A percentile compares a stretch with the other conserved stretches of the same genome.
Conservation (phyloP, 2,329 filamentous ascomycete genomes). For the Trichophyton verrucosum region DNA sequence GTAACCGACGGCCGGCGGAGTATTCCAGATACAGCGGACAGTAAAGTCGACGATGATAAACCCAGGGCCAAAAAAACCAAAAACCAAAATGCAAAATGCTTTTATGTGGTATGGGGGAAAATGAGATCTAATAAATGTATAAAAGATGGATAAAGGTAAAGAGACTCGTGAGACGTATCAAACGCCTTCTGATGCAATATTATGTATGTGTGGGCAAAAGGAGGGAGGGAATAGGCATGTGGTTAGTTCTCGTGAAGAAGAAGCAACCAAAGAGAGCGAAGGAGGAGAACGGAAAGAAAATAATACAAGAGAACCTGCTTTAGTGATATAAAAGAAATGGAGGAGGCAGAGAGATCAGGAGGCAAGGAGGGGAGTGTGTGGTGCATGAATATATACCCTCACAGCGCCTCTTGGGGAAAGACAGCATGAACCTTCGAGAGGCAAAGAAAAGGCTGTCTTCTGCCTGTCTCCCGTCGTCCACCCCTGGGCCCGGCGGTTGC, state of each 20-base stretch:
- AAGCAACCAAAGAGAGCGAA: slow-evolving; percentile 3
- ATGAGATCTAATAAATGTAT: slow-evolving; percentile 5
- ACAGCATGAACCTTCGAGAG: neutral
- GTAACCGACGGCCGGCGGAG: slow-evolving; percentile 4
- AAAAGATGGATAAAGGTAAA: slow-evolving; percentile 3
- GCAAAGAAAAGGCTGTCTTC: neutral
- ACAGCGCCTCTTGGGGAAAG: neutral
- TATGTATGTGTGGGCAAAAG: slow-evolving; percentile 6
- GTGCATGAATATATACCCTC: slow-evolving; percentile 3
- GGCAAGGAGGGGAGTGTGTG: neutral
- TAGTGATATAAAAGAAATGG: neutral
- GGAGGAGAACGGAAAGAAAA: slow-evolving; percentile 3
- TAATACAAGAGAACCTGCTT: neutral
- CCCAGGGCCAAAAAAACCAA: neutral
- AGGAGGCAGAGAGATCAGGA: neutral
- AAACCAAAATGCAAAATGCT: neutral
- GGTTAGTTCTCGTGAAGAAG: slow-evolving; percentile 11
- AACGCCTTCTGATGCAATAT: slow-evolving; percentile 8
- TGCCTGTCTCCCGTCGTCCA: neutral
- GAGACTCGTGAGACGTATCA: slow-evolving; percentile 8
- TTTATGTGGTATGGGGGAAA: slow-evolving; percentile 1
- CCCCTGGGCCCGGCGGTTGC: slow-evolving; percentile 1
- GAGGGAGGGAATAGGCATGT: slow-evolving; percentile 9
- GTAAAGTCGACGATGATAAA: neutral
- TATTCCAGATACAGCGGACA: slow-evolving; percentile 4